Evolutionary conservation across 495 filamentous ascomycete species (phyloP).

Genomic region (Xylaria palmicola): DNA sequence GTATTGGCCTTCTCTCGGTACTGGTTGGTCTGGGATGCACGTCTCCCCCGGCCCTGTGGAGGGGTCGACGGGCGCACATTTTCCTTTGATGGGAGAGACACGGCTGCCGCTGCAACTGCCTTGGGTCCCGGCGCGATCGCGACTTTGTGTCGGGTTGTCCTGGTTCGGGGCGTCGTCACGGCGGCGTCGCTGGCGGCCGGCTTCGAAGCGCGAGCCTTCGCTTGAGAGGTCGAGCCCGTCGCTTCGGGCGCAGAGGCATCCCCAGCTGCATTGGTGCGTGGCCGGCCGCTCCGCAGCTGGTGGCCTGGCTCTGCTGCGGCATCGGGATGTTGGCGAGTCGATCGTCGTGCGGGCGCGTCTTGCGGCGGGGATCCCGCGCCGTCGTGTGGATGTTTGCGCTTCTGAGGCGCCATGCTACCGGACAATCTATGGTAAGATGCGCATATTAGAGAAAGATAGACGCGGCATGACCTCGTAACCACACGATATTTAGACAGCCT

Average conservation of each 20-base stretch:
- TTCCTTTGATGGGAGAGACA: constrained; percentile 13
- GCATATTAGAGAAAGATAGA: not conserved
- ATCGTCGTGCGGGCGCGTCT: constrained; percentile 32
- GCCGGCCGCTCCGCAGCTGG: constrained; percentile 37
- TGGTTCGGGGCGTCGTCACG: constrained; percentile 6
- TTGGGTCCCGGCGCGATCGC: not conserved
- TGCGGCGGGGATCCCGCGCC: constrained; percentile 13
- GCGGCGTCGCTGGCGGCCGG: constrained; percentile 1
- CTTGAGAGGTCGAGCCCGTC: not conserved
- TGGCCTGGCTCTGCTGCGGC: constrained; percentile 26
- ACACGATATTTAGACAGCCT: no score
- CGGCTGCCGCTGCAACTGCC: not conserved
- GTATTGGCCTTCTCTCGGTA: constrained; percentile 18
- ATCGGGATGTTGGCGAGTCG: constrained; percentile 42
- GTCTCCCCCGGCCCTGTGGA: not conserved
- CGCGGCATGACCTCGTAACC: no score
- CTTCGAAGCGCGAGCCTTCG: constrained; percentile 14
- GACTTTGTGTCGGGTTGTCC: not conserved
- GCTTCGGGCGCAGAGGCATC: not conserved
- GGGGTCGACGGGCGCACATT: constrained; percentile 17
- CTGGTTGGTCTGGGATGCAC: not conserved
- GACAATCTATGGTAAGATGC: not conserved
- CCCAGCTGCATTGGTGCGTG: constrained; percentile 22
- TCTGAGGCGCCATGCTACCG: constrained; percentile 37
- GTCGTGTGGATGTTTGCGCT: constrained; percentile 41